A percentile compares a stretch with the other conserved stretches of the same genome.
These are phyloP conservation scores for Metschnikowia koreensis DNA, from an alignment of 805 yeast genomes.

Conservation along the genomic window DNA sequence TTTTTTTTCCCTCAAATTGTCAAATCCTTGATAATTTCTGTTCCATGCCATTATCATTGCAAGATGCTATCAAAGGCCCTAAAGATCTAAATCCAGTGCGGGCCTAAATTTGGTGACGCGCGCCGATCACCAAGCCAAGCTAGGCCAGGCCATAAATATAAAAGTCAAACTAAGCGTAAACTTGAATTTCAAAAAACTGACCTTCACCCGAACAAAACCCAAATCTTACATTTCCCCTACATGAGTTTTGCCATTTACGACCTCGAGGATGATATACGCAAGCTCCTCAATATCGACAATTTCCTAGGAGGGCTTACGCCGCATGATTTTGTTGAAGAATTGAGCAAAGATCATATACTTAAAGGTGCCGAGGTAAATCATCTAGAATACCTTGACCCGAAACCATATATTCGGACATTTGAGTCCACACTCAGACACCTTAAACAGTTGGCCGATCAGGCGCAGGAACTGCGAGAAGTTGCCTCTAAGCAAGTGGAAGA, in stretches of 20 bases:
- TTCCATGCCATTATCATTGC: no score
- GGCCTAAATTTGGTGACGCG: no score
- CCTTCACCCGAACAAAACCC: no score
- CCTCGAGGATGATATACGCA: conserved; percentile 60
- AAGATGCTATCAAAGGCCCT: no score
- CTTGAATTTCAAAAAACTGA: no score
- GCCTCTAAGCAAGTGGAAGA: conserved; percentile 57
- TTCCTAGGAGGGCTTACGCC: conserved; percentile 70
- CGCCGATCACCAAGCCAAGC: no score
- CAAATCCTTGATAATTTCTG: no score
- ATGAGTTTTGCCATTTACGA: conserved; percentile 54
- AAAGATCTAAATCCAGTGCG: no score
- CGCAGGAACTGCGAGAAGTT: conserved; percentile 47
- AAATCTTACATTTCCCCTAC: conserved; percentile 14
- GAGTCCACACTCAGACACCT: conserved; percentile 80
- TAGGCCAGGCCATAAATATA: no score
- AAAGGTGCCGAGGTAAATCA: conserved; percentile 51
- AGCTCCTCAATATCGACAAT: conserved; percentile 56
- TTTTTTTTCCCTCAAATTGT: no score
- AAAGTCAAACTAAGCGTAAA: no score
- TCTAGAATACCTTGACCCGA: conserved; percentile 72
- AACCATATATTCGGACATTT: conserved; percentile 90
- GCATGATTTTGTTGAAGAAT: conserved; percentile 75
- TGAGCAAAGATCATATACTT: conserved; percentile 64
- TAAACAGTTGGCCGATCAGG: conserved; percentile 56